phyloP scores from a whole-genome alignment of 176 grass and related monocot genomes.

The Hordeum vulgare region MorexV3_pseudomolecules_assembly NC_058519.1:579826993-579827492 shows the following conservation, averaged over 20 bases:
- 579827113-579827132: too few relatives aligned
- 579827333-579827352: not conserved
- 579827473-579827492: constrained; percentile 23
- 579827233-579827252: not conserved
- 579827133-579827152: too few relatives aligned
- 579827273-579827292: not conserved
- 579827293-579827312: not conserved
- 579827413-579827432: not conserved
- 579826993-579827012: too few relatives aligned
- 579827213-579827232: not conserved
- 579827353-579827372: not conserved
- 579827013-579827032: too few relatives aligned
- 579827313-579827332: not conserved
- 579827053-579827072: too few relatives aligned
- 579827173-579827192: not conserved
- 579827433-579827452: not conserved
- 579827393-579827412: not conserved
- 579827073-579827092: too few relatives aligned
- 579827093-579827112: too few relatives aligned
- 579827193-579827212: not conserved
- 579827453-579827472: constrained; percentile 35
- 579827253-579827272: not conserved
- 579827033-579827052: too few relatives aligned
- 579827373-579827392: not conserved
- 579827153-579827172: not conserved